Percentiles rank a stretch among this genome's conserved stretches.
phyloP scores from a whole-genome alignment of 2,329 filamentous ascomycete species.

The Penicillium glabrum region DNA sequence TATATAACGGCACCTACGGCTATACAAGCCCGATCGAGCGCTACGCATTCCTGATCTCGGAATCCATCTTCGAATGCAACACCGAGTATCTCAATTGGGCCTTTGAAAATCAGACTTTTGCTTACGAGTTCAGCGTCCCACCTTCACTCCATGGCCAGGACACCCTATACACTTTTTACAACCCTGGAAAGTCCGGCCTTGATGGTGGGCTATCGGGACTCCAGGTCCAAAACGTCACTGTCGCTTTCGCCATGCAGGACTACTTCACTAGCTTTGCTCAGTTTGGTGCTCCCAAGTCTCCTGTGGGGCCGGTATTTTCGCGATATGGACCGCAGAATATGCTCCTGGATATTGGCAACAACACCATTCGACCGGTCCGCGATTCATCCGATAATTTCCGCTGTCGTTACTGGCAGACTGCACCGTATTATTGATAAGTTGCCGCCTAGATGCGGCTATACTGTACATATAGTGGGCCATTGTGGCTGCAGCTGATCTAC shows the following conservation, averaged over 20 bases:
- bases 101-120: conserved; percentile 51
- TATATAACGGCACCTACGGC: conserved; percentile 48
- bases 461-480: not conserved
- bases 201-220: conserved; percentile 14
- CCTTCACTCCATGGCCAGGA: conserved; percentile 57
- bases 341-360: conserved; percentile 47
- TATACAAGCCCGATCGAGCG: conserved; percentile 50
- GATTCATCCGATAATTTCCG: conserved; percentile 44
- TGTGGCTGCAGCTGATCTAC: not conserved
- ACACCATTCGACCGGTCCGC: conserved; percentile 40
- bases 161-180: conserved; percentile 54
- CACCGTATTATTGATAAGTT: conserved; percentile 31
- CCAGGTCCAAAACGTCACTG: conserved; percentile 25
- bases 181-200: conserved; percentile 24
- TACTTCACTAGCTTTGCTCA: conserved; percentile 39
- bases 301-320: conserved; percentile 44
- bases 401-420: conserved; percentile 57
- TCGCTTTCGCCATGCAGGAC: conserved; percentile 38
- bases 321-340: conserved; percentile 47
- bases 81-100: conserved; percentile 54
- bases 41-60: conserved; percentile 42
- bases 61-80: conserved; percentile 53
- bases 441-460: not conserved
- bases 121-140: conserved; percentile 54
- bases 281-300: conserved; percentile 35